phyloP scores from a whole-genome alignment of 257 asterid genomes.

The Ocimum tenuiflorum region DNA sequence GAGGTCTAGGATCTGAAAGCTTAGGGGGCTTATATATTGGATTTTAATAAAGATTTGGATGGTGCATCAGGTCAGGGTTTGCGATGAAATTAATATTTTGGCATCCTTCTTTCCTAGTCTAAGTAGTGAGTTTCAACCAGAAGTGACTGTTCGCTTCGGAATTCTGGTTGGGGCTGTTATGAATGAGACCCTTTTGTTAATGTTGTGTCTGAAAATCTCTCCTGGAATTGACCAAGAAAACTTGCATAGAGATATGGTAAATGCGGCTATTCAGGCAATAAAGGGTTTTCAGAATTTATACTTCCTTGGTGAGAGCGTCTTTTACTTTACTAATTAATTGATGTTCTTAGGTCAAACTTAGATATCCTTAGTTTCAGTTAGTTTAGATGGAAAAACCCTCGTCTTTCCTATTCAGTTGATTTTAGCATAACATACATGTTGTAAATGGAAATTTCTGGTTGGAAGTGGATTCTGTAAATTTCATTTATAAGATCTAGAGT shows the following conservation, averaged over 20 bases:
- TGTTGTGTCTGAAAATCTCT: conserved; percentile 25
- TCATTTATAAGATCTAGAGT: conserved; percentile 4
- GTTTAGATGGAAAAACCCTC: conserved; percentile 5
- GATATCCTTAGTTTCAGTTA: conserved; percentile 2
- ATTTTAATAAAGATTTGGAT: conserved; percentile 26
- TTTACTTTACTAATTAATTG: conserved; percentile 6
- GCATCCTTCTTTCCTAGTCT: conserved; percentile 27
- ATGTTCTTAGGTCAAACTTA: conserved; percentile 7
- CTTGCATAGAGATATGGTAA: conserved; percentile 13
- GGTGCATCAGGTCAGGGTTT: conserved; percentile 13
- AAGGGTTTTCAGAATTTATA: conserved; percentile 29
- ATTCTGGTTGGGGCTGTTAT: conserved; percentile 32
- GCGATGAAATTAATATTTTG: conserved; percentile 1
- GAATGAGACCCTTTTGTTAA: conserved; percentile 25
- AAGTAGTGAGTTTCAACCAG: conserved; percentile 15
- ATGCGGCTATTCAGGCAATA: conserved; percentile 28
- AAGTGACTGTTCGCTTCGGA: conserved; percentile 11
- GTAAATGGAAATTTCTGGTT: conserved; percentile 1
- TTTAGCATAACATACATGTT: conserved; percentile 11
- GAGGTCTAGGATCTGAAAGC: neutral
- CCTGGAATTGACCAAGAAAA: conserved; percentile 10
- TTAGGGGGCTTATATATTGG: conserved; percentile 18
- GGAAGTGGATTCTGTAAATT: neutral
- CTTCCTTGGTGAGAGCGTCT: conserved; percentile 28
- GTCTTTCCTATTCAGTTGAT: conserved; percentile 7